Evolutionary conservation across 345 rosid species (phyloP).

Genomic region (Lepidium sativum): DNA sequence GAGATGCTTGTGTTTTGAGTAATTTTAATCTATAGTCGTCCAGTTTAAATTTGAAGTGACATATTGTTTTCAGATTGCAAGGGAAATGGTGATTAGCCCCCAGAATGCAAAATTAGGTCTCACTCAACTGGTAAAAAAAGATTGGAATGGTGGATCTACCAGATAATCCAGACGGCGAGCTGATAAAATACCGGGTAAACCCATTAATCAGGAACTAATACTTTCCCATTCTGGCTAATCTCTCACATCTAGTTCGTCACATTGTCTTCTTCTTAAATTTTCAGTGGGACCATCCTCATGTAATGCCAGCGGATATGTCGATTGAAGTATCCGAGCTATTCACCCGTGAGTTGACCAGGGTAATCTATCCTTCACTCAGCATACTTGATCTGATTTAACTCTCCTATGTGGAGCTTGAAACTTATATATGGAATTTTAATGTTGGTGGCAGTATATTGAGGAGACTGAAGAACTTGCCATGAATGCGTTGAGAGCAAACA

Average conservation of each 20-base stretch:
- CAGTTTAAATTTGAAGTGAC: neutral
- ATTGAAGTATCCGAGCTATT: constrained; percentile 90
- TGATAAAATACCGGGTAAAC: constrained; percentile 78
- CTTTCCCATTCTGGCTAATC: neutral
- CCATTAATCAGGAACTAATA: constrained; percentile 1
- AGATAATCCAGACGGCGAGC: constrained; percentile 62
- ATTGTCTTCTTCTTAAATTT: neutral
- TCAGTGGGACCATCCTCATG: constrained; percentile 91
- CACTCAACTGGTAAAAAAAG: constrained; percentile 59
- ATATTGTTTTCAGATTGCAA: constrained; percentile 58
- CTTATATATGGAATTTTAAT: constrained; percentile 9
- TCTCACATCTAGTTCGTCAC: neutral
- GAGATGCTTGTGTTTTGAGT: neutral
- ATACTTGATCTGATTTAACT: neutral
- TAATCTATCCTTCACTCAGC: constrained; percentile 28
- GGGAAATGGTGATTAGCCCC: constrained; percentile 97
- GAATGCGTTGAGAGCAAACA: constrained; percentile 64
- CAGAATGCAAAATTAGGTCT: constrained; percentile 83
- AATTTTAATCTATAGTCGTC: neutral
- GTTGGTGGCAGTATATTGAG: constrained; percentile 66
- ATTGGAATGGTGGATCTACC: constrained; percentile 65
- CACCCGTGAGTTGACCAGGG: constrained; percentile 82
- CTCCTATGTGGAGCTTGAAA: constrained; percentile 9
- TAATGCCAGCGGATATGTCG: constrained; percentile 82
- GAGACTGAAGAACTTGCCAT: constrained; percentile 94